Percentiles rank a stretch among this genome's conserved stretches.
phyloP scores from a whole-genome alignment of 257 asterid species.

The Solanum chiquidenum region DNA sequence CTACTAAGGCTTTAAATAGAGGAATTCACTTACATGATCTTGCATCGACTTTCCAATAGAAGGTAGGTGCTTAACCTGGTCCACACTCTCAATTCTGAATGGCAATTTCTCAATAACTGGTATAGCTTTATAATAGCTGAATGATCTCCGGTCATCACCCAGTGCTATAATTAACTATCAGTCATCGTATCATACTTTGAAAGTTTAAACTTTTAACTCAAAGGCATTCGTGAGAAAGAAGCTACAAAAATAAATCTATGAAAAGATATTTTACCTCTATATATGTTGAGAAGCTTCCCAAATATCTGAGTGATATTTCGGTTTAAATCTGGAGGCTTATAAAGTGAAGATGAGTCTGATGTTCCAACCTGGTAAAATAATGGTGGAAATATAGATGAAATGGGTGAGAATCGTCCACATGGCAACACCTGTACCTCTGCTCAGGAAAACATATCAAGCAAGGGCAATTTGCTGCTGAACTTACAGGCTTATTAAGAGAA shows the following conservation, averaged over 20 bases:
- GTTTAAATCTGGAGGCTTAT: conserved; percentile 85
- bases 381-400: background rate
- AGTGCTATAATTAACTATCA: conserved; percentile 42
- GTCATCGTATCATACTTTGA: conserved; percentile 3
- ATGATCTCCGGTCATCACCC: conserved; percentile 93
- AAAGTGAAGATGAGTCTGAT: conserved; percentile 45
- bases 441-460: background rate
- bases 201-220: background rate
- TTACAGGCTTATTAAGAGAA: conserved; percentile 33
- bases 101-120: conserved; percentile 88
- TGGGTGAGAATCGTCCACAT: background rate
- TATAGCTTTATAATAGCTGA: conserved; percentile 89
- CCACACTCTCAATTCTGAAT: conserved; percentile 66
- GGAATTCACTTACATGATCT: conserved; percentile 62
- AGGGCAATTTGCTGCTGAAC: conserved; percentile 2
- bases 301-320: conserved; percentile 71
- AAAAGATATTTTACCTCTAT: conserved; percentile 53
- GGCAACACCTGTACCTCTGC: background rate
- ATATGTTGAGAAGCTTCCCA: conserved; percentile 79
- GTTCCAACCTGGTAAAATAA: conserved; percentile 36
- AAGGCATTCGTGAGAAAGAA: background rate
- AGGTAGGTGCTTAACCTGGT: conserved; percentile 80
- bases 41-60: conserved; percentile 85
- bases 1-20: background rate
- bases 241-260: background rate